These are phyloP conservation scores for Ampelomyces quisqualis DNA, from an alignment of 2,329 filamentous ascomycete genomes.

Conservation along the genomic window DNA sequence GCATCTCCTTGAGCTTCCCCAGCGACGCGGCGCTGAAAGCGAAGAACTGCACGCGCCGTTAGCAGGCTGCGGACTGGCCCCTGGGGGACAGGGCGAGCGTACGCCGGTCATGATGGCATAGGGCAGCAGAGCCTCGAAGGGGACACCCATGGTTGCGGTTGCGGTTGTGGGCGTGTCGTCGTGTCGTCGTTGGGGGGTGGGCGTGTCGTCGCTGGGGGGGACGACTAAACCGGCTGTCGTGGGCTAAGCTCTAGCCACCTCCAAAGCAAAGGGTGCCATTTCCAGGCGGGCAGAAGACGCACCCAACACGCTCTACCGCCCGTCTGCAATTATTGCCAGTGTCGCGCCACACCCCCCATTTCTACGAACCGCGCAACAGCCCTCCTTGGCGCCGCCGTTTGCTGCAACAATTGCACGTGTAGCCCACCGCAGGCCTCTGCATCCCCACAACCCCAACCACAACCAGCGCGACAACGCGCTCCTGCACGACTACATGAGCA, in stretches of 20 bases:
- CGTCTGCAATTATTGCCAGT: constrained; percentile 30
- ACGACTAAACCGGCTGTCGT: constrained; percentile 18
- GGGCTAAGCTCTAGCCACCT: constrained; percentile 10
- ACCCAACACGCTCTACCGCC: constrained; percentile 31
- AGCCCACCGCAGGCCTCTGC: constrained; percentile 21
- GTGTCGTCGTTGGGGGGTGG: constrained; percentile 16
- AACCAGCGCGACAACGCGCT: constrained; percentile 28
- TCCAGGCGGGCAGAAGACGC: constrained; percentile 27
- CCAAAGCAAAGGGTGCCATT: constrained; percentile 30
- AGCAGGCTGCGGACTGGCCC: constrained; percentile 17
- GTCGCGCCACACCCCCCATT: constrained; percentile 37
- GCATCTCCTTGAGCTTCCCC: constrained; percentile 58
- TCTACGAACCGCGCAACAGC: constrained; percentile 37
- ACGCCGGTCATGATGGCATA: constrained; percentile 65
- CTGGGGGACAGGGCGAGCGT: constrained; percentile 38
- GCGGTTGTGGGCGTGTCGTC: constrained; percentile 29
- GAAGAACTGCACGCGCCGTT: constrained; percentile 56
- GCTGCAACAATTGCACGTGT: constrained; percentile 28
- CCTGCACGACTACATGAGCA: constrained; percentile 26
- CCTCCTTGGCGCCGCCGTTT: constrained; percentile 13
- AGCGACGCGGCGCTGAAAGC: constrained; percentile 60
- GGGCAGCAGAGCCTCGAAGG: constrained; percentile 65
- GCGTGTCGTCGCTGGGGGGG: constrained; percentile 10
- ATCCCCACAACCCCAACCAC: constrained; percentile 25
- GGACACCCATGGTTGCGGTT: constrained; percentile 61